Conservation (phyloP, 2,329 filamentous ascomycete genomes). For the Eutypella sp. region DNA sequence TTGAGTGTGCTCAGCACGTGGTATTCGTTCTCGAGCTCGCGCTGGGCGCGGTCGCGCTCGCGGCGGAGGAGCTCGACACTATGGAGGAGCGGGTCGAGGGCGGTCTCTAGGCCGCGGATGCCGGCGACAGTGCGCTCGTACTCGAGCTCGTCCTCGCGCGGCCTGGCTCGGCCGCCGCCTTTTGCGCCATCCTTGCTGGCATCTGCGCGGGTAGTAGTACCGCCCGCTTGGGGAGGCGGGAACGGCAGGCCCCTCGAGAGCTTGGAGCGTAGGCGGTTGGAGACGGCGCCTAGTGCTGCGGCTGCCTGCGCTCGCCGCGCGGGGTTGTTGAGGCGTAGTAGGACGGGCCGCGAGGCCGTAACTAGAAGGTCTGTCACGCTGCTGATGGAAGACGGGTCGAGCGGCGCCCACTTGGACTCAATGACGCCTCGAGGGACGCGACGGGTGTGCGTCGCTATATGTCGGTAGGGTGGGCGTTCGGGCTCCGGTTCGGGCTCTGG, state of each 20-base stretch:
- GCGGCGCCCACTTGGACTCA: slow-evolving; percentile 61
- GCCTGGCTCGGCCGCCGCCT: slow-evolving; percentile 17
- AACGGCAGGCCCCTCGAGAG: slow-evolving; percentile 60
- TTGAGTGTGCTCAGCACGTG: slow-evolving; percentile 46
- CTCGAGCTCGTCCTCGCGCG: slow-evolving; percentile 56
- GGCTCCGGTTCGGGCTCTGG: slow-evolving; percentile 20
- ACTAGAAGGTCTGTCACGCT: slow-evolving; percentile 52
- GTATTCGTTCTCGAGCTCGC: slow-evolving; percentile 52
- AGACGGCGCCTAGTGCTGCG: slow-evolving; percentile 49
- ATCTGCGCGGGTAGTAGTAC: background rate
- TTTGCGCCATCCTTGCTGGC: slow-evolving; percentile 21
- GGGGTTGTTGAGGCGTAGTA: slow-evolving; percentile 48
- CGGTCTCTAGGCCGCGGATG: slow-evolving; percentile 50
- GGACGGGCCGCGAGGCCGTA: slow-evolving; percentile 56
- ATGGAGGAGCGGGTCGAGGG: slow-evolving; percentile 59
- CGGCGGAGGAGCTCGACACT: slow-evolving; percentile 54
- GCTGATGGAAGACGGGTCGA: slow-evolving; percentile 49
- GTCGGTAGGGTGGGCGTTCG: slow-evolving; percentile 37
- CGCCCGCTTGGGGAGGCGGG: slow-evolving; percentile 53
- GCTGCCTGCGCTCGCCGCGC: slow-evolving; percentile 49
- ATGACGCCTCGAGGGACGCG: slow-evolving; percentile 60
- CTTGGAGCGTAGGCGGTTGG: slow-evolving; percentile 52
- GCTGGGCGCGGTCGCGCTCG: slow-evolving; percentile 54
- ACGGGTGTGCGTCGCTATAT: slow-evolving; percentile 46
- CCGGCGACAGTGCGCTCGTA: slow-evolving; percentile 60